These are phyloP conservation scores for Pezicula rhizophila DNA, from an alignment of 2,329 filamentous ascomycete genomes.

Conservation along the genomic window DNA sequence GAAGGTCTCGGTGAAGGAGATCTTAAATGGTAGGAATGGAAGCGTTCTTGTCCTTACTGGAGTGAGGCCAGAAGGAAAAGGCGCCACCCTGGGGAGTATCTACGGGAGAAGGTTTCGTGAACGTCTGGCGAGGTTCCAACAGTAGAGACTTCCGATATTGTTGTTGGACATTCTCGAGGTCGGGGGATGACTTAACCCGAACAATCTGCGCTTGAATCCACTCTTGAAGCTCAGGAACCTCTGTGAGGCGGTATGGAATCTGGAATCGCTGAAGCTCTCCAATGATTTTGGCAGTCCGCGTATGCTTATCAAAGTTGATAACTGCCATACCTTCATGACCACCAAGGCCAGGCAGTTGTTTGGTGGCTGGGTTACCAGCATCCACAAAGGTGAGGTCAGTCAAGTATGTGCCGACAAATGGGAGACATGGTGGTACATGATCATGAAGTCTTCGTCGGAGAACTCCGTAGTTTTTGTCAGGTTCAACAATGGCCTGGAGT, in stretches of 20 bases:
- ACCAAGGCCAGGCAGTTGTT: conserved; percentile 58
- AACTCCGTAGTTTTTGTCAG: conserved; percentile 83
- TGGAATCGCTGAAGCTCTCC: conserved; percentile 94
- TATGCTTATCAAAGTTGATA: conserved; percentile 98
- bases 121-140: conserved; percentile 51
- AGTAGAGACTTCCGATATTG: conserved; percentile 63
- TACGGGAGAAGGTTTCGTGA: conserved; percentile 21
- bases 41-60: conserved; percentile 27
- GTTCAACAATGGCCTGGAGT: conserved; percentile 80
- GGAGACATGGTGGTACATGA: conserved; percentile 85
- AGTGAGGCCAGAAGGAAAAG: conserved; percentile 46
- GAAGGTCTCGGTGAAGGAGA: conserved; percentile 2
- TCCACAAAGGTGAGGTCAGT: conserved; percentile 96
- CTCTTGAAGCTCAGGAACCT: conserved; percentile 83
- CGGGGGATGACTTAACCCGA: conserved; percentile 44
- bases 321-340: conserved; percentile 65
- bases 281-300: conserved; percentile 90
- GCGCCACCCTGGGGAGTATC: conserved; percentile 37
- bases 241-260: conserved; percentile 77
- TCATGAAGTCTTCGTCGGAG: conserved; percentile 78
- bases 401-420: conserved; percentile 92
- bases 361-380: conserved; percentile 83
- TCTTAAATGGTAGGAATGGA: conserved; percentile 8
- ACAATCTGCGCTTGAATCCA: conserved; percentile 89
- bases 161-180: conserved; percentile 56